phyloP scores from a whole-genome alignment of 192 early-diverging fungal species.

The Backusella tuberculispora region DNA sequence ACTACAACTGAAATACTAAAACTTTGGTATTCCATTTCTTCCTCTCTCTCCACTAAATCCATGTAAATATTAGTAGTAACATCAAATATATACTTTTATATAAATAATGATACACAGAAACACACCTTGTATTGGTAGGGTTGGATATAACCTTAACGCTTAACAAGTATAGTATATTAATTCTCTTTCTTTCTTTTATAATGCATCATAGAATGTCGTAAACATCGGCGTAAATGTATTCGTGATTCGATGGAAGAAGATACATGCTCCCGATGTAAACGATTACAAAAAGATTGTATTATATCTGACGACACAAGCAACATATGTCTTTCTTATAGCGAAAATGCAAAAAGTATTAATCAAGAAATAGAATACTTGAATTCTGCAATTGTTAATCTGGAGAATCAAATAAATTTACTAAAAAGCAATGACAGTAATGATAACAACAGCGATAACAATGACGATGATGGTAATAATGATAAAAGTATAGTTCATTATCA shows the following conservation, averaged over 20 bases:
- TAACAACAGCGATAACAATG: not conserved
- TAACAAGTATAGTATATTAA: not conserved
- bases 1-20: too few relatives aligned
- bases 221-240: not conserved
- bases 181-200: not conserved
- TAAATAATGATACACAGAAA: slow-evolving; percentile 3
- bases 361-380: not conserved
- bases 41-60: too few relatives aligned
- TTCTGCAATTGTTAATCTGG: not conserved
- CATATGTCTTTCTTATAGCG: not conserved
- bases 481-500: not conserved
- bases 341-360: not conserved
- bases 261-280: not conserved
- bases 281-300: not conserved
- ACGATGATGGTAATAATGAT: too few relatives aligned
- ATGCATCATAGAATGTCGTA: not conserved
- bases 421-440: not conserved
- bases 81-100: not conserved
- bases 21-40: too few relatives aligned
- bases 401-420: not conserved
- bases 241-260: not conserved
- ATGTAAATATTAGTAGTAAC: too few relatives aligned
- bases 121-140: not conserved
- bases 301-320: not conserved
- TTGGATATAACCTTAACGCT: not conserved